These are phyloP conservation scores for Teunomyces gatunensis DNA, from an alignment of 805 yeast genomes.

Conservation along the genomic window DNA sequence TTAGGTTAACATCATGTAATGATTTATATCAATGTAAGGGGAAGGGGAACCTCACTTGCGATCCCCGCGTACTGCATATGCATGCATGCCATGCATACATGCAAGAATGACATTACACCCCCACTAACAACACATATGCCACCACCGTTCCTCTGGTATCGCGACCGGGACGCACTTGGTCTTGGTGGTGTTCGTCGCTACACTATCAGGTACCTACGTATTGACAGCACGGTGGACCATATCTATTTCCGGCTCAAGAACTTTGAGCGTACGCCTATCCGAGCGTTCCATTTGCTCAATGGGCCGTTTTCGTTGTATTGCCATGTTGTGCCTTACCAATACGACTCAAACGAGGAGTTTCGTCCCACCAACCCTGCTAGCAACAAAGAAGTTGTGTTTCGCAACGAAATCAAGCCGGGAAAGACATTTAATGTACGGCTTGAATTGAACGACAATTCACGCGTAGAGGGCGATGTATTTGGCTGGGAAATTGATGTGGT, in stretches of 20 bases:
- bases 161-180: slow-evolving; percentile 30
- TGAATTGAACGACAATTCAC: slow-evolving; percentile 46
- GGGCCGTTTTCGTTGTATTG: slow-evolving; percentile 46
- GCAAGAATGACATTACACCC: too few relatives aligned
- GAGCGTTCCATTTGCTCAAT: slow-evolving; percentile 41
- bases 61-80: too few relatives aligned
- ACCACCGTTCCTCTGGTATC: slow-evolving; percentile 10
- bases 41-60: too few relatives aligned
- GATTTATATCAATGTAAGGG: neutral
- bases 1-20: neutral
- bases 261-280: slow-evolving; percentile 32
- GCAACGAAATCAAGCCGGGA: slow-evolving; percentile 60
- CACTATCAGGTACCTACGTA: slow-evolving; percentile 20
- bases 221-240: slow-evolving; percentile 8
- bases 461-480: slow-evolving; percentile 15
- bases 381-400: slow-evolving; percentile 33
- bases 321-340: slow-evolving; percentile 40
- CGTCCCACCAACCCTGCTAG: slow-evolving; percentile 17
- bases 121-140: neutral
- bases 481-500: slow-evolving; percentile 40
- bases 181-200: slow-evolving; percentile 42
- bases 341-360: slow-evolving; percentile 23
- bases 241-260: slow-evolving; percentile 39
- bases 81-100: too few relatives aligned
- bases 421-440: slow-evolving; percentile 61